Base-by-base conservation (phyloP, 2,329 filamentous ascomycete genomes). In the Aciculosporium take region DNA sequence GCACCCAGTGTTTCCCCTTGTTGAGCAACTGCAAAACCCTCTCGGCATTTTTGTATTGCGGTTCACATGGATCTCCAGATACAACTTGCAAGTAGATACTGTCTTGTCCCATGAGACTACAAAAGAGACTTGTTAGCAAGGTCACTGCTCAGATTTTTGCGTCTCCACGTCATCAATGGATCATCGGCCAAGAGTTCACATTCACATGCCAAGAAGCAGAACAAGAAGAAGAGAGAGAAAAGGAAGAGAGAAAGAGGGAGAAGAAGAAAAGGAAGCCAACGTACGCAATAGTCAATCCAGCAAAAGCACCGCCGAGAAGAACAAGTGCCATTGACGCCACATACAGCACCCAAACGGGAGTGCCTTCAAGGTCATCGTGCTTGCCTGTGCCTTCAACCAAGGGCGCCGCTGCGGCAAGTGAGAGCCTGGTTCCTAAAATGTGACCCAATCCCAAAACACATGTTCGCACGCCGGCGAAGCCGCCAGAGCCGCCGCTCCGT, bases 31-130 rank as follows among this genome's bases (percentile, higher is more conserved):
- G 71, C 51, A 91, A 71, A 9, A 98, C 91, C 48, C 77, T 81
- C 43, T 74, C 75, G 1, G 91, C 91, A 56, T 95, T 86, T 56
- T 79, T 85, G 55, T 80, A 81, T 63, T 96, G 89, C n/a, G 79
- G 70, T 42, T 82, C 86, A 60, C 85, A 81, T 35, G 83, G 79
- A 41, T 91, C 93, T 31, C 81, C 80, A 39, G 87, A 79, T 48
- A 98, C 82, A 49, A 98, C 91, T 63, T 95, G 91, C 13, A 98
- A 74, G 61, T 98, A 95, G 54, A 96, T 93, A 61, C 93, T 88
- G 66, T 98, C 91, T 66, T 87, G 76, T 41, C 74, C 74, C 74
- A 78, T 77, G 44, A 77, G 58, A 7, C 69, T 72, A 40, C 10
- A 21, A 28, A 23, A 43, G 21, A n/a, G n/a, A 23, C 12, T 15